These are phyloP conservation scores for Neodidymelliopsis sp. DNA, from an alignment of 2,329 filamentous ascomycete genomes.

Conservation along the genomic window DNA sequence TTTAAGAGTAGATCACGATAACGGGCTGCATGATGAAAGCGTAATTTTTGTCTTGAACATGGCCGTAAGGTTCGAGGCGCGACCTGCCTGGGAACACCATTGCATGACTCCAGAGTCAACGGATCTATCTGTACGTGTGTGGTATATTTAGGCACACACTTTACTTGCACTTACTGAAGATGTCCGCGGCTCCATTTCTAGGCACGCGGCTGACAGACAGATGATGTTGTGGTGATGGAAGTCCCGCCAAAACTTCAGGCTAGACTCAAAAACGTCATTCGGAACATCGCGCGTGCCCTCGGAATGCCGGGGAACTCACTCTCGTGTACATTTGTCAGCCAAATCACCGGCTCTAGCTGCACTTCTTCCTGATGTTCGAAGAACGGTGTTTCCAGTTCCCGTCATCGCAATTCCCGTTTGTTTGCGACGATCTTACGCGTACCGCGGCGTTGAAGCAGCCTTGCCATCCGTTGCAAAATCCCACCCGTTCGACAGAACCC, in stretches of 20 bases:
- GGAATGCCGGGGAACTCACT: slow-evolving; percentile 11
- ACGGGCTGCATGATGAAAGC: too few relatives aligned
- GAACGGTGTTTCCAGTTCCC: slow-evolving; percentile 2
- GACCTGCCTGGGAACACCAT: too few relatives aligned
- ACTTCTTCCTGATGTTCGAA: slow-evolving; percentile 4
- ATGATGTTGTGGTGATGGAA: slow-evolving; percentile 10
- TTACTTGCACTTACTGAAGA: background rate
- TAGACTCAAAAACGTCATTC: slow-evolving; percentile 6
- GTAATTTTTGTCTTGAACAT: too few relatives aligned
- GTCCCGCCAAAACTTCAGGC: background rate
- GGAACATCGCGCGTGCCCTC: slow-evolving; percentile 8
- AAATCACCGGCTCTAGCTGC: slow-evolving; percentile 9
- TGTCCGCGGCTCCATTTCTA: background rate
- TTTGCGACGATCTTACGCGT: slow-evolving; percentile 2
- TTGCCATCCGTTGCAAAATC: slow-evolving; percentile 3
- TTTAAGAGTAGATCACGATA: too few relatives aligned
- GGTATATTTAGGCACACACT: background rate
- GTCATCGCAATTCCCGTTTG: slow-evolving; percentile 3
- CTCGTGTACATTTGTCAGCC: slow-evolving; percentile 16
- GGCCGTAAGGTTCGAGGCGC: too few relatives aligned
- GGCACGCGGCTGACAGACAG: background rate
- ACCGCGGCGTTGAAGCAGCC: slow-evolving; percentile 8
- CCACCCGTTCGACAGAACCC: slow-evolving; percentile 7
- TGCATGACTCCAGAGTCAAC: too few relatives aligned
- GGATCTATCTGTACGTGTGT: too few relatives aligned